Evolutionary conservation across 306 rosid species (phyloP).

Genomic region (Quillaja saponaria): DNA sequence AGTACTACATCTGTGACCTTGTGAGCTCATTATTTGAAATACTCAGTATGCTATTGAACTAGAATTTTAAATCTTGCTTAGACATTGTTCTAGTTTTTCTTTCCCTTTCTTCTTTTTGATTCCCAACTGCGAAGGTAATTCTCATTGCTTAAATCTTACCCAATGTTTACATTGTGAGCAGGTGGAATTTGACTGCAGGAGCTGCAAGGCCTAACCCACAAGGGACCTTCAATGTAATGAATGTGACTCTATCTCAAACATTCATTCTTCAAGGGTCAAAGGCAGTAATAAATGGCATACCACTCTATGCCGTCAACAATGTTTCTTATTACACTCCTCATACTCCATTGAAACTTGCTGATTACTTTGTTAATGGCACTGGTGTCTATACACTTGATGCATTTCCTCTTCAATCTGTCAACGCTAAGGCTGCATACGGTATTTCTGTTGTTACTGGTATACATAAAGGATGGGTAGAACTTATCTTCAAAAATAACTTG

Average conservation of each 20-base stretch:
- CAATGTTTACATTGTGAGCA: background rate
- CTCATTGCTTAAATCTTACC: background rate
- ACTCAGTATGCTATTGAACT: background rate
- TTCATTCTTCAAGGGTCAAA: constrained; percentile 40
- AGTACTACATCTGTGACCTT: no score
- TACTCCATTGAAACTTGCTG: constrained; percentile 54
- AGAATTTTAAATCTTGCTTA: background rate
- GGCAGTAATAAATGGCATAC: constrained; percentile 16
- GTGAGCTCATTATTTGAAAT: no score
- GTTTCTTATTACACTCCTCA: constrained; percentile 39
- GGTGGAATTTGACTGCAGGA: constrained; percentile 59
- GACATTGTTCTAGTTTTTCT: background rate
- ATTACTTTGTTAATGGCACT: constrained; percentile 40
- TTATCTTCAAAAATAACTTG: constrained; percentile 41
- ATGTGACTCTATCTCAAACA: constrained; percentile 44
- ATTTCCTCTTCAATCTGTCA: constrained; percentile 35
- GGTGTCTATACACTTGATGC: constrained; percentile 40
- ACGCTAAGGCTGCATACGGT: constrained; percentile 32
- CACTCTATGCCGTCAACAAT: constrained; percentile 40
- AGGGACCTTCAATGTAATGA: constrained; percentile 49
- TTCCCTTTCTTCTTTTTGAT: background rate
- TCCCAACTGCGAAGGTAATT: background rate
- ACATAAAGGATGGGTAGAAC: constrained; percentile 50
- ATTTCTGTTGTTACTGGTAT: constrained; percentile 40
- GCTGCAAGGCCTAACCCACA: constrained; percentile 63